phyloP scores from a whole-genome alignment of 352 stramenopile species.

The Aphanomyces cochlioides region DNA sequence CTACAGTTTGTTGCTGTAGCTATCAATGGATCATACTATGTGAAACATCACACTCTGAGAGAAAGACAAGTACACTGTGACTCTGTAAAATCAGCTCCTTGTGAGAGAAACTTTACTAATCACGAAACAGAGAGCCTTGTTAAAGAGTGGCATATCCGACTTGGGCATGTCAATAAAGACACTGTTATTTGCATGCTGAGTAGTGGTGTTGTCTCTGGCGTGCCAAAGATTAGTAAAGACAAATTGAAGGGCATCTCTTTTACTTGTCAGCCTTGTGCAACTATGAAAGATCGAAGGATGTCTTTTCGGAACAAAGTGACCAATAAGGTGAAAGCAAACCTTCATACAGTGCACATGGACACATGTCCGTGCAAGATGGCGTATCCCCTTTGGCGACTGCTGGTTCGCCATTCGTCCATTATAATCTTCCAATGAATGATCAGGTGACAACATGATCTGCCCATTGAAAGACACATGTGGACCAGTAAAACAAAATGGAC shows the following conservation, averaged over 20 bases:
- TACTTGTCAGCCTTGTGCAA: neutral
- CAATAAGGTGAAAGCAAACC: neutral
- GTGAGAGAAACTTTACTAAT: neutral
- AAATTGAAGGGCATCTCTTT: neutral
- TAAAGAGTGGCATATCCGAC: neutral
- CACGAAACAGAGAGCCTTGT: neutral
- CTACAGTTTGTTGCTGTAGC: neutral
- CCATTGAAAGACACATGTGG: too few relatives aligned
- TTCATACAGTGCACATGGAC: conserved; percentile 3
- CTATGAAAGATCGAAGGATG: conserved; percentile 1
- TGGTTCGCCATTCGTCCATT: too few relatives aligned
- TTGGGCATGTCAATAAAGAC: neutral
- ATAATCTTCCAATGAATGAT: too few relatives aligned
- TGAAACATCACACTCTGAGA: neutral
- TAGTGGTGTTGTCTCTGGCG: too few relatives aligned
- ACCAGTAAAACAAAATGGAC: conserved; percentile 4
- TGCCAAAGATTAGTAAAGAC: too few relatives aligned
- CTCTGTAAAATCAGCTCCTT: neutral
- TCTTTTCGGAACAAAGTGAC: neutral
- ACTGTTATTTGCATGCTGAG: neutral
- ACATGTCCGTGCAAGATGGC: too few relatives aligned
- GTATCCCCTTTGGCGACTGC: too few relatives aligned
- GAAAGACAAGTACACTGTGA: neutral
- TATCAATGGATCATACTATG: neutral
- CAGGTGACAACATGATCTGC: too few relatives aligned